Conservation (phyloP, 2,329 filamentous ascomycete genomes). For the Ophiocordyceps camponoti-rufipedis region DNA sequence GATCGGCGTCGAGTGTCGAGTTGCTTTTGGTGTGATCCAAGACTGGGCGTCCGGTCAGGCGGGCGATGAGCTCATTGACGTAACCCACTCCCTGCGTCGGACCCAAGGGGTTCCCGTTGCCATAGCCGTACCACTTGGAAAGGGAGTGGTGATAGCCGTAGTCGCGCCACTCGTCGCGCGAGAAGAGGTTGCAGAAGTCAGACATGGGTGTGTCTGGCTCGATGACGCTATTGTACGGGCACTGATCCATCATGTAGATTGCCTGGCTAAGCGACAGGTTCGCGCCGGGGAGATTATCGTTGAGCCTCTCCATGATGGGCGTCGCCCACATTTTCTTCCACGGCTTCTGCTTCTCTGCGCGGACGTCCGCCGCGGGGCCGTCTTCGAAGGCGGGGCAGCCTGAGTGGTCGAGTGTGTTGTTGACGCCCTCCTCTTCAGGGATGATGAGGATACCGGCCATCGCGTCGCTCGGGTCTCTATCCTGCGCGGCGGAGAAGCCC, state of each 20-base stretch:
- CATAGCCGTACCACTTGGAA: conserved; percentile 72
- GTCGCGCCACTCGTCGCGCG: conserved; percentile 48
- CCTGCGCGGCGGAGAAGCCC: conserved; percentile 43
- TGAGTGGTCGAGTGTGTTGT: conserved; percentile 69
- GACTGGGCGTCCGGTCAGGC: conserved; percentile 53
- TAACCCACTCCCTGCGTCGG: conserved; percentile 78
- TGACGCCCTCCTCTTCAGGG: conserved; percentile 44
- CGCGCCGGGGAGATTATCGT: conserved; percentile 47
- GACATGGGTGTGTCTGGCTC: conserved; percentile 32
- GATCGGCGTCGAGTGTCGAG: conserved; percentile 49
- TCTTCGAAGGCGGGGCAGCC: conserved; percentile 54
- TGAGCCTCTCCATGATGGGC: conserved; percentile 50
- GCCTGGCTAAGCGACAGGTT: conserved; percentile 45
- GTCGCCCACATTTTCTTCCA: conserved; percentile 50
- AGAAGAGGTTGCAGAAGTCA: conserved; percentile 62
- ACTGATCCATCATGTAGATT: conserved; percentile 71
- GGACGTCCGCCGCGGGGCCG: conserved; percentile 29
- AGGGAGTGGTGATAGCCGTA: conserved; percentile 72
- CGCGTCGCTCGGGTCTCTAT: conserved; percentile 20
- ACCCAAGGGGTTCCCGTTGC: conserved; percentile 58
- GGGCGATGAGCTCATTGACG: conserved; percentile 71
- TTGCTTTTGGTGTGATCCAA: conserved; percentile 61
- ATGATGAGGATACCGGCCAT: conserved; percentile 45
- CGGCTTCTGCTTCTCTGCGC: conserved; percentile 27
- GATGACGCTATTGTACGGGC: conserved; percentile 68